Conservation (phyloP, 768 basidiomycete species). For the Naganishia friedmannii region DNA sequence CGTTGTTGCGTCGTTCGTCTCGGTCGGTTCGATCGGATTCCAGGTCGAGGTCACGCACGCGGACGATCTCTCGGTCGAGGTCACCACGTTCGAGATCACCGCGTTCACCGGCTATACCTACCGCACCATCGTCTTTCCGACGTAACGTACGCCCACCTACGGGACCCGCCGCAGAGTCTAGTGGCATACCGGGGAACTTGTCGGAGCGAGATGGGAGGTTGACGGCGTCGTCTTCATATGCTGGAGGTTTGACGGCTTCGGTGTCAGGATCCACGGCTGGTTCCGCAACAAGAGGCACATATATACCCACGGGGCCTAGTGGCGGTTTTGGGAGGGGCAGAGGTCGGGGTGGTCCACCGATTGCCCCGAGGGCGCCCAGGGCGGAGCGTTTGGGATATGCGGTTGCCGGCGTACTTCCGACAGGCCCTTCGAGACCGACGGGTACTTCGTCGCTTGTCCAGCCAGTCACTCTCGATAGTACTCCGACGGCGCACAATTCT, state of each 20-base stretch:
- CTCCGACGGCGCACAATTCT: background rate
- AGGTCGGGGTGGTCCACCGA: background rate
- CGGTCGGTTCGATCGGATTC: slow-evolving; percentile 7
- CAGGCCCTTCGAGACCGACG: background rate
- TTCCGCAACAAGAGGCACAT: background rate
- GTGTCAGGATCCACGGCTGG: background rate
- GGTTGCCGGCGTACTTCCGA: background rate
- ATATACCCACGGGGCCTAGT: slow-evolving; percentile 8
- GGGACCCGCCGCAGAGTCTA: slow-evolving; percentile 7
- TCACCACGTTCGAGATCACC: slow-evolving; percentile 12
- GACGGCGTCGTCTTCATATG: background rate
- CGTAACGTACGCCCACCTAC: slow-evolving; percentile 1
- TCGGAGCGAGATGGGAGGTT: background rate
- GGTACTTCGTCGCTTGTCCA: background rate
- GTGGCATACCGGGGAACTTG: background rate
- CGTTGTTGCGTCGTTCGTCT: background rate
- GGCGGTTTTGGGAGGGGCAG: background rate
- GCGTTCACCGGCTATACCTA: background rate
- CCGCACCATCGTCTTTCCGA: slow-evolving; percentile 11
- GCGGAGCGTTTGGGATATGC: slow-evolving; percentile 21
- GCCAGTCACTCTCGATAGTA: background rate
- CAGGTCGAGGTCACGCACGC: slow-evolving; percentile 4
- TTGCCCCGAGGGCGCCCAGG: slow-evolving; percentile 12
- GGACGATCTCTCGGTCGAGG: background rate
- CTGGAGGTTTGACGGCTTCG: background rate